Conservation (phyloP, 192 early-diverging fungal species). For the Rhizophagus prolifer region DNA sequence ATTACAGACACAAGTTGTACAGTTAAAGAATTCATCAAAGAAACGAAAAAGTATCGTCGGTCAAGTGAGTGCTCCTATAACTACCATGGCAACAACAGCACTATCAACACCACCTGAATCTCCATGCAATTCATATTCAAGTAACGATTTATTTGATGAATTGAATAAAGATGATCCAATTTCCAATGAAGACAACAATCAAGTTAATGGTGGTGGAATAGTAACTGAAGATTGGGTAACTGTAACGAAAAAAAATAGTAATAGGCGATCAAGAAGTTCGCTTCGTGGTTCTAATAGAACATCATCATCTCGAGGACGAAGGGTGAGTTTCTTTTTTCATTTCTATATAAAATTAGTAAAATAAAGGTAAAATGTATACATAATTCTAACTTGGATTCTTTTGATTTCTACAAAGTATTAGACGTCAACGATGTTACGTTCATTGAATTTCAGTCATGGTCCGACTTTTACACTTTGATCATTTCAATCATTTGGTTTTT, state of each 20-base stretch:
- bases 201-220: not conserved
- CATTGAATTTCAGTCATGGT: not conserved
- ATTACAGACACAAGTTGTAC: not conserved
- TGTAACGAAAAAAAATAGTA: conserved; percentile 5
- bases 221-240: conserved; percentile 16
- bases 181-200: not conserved
- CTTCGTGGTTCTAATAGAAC: not conserved
- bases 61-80: not conserved
- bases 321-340: not conserved
- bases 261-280: not conserved
- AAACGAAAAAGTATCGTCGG: not conserved
- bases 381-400: not conserved
- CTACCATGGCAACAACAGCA: too few relatives aligned
- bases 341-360: too few relatives aligned
- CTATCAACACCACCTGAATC: conserved; percentile 18
- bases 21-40: not conserved
- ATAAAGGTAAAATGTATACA: not conserved
- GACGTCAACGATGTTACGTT: not conserved
- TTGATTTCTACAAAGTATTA: not conserved
- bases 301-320: not conserved
- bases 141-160: not conserved
- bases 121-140: conserved; percentile 4
- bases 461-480: not conserved
- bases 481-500: too few relatives aligned
- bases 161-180: not conserved